These are phyloP conservation scores for Mycogone perniciosa DNA, from an alignment of 2,329 filamentous ascomycete genomes.

Conservation along the genomic window DNA sequence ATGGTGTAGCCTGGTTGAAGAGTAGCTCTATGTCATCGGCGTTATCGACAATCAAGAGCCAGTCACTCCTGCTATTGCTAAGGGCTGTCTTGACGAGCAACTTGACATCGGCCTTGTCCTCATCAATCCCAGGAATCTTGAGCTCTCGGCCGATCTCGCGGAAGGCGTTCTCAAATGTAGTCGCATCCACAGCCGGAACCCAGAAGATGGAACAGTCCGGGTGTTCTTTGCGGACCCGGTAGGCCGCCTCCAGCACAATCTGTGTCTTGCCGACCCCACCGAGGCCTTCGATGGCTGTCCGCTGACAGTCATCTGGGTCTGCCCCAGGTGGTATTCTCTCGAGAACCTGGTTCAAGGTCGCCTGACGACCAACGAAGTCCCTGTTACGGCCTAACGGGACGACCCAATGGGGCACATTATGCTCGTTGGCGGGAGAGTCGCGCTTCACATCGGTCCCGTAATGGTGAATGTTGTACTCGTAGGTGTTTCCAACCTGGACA, in stretches of 20 bases:
- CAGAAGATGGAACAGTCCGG: slow-evolving; percentile 34
- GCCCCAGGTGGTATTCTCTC: slow-evolving; percentile 6
- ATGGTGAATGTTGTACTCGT: too few relatives aligned
- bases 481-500: too few relatives aligned
- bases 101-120: slow-evolving; percentile 28
- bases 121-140: slow-evolving; percentile 21
- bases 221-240: slow-evolving; percentile 18
- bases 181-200: slow-evolving; percentile 26
- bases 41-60: slow-evolving; percentile 42
- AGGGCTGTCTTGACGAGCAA: slow-evolving; percentile 29
- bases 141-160: slow-evolving; percentile 25
- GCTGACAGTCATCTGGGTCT: slow-evolving; percentile 18
- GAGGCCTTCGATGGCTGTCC: slow-evolving; percentile 22
- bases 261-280: slow-evolving; percentile 32
- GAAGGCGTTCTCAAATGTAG: slow-evolving; percentile 30
- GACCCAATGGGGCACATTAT: neutral
- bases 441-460: too few relatives aligned
- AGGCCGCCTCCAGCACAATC: slow-evolving; percentile 28
- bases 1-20: slow-evolving; percentile 11
- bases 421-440: too few relatives aligned
- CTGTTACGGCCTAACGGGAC: slow-evolving; percentile 17
- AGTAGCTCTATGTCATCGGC: slow-evolving; percentile 33
- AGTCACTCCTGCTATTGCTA: slow-evolving; percentile 21
- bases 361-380: slow-evolving; percentile 18
- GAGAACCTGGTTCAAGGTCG: slow-evolving; percentile 14